phyloP scores from a whole-genome alignment of 495 filamentous ascomycete species.

The Xanthoparmelia taractica region DNA sequence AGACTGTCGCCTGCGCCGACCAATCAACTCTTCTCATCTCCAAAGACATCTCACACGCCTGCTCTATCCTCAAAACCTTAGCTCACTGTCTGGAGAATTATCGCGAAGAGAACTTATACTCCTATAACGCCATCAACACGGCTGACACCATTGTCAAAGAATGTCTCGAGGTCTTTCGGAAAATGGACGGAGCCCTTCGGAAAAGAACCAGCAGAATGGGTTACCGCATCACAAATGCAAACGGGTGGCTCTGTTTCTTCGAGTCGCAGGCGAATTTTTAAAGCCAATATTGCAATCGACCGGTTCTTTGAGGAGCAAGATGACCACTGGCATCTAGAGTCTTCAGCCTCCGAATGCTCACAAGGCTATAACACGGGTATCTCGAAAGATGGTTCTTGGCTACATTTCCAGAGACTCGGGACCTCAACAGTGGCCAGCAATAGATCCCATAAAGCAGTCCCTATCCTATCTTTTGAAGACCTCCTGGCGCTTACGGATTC shows the following conservation, averaged over 20 bases:
- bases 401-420: not conserved
- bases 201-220: slow-evolving; percentile 9
- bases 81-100: slow-evolving; percentile 27
- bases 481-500: slow-evolving; percentile 3
- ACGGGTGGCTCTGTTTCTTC: too few species aligned
- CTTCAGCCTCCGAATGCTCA: too few species aligned
- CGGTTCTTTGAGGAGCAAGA: too few species aligned
- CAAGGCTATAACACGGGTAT: too few species aligned
- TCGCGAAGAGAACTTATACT: slow-evolving; percentile 24
- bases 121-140: slow-evolving; percentile 24
- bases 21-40: slow-evolving; percentile 28
- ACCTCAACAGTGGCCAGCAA: slow-evolving; percentile 1
- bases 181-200: slow-evolving; percentile 25
- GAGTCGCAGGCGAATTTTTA: too few species aligned
- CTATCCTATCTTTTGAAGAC: not conserved
- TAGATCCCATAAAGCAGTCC: not conserved
- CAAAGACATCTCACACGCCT: slow-evolving; percentile 32
- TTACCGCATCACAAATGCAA: too few species aligned
- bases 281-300: too few species aligned
- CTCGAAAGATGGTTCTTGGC: too few species aligned
- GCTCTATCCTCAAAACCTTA: slow-evolving; percentile 30
- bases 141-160: slow-evolving; percentile 22
- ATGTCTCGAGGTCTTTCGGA: slow-evolving; percentile 27
- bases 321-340: too few species aligned
- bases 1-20: slow-evolving; percentile 28